Percentiles rank a stretch among this genome's conserved stretches.
Evolutionary conservation across 768 basidiomycete genomes (phyloP).

Genomic region (Auriscalpium vulgare): DNA sequence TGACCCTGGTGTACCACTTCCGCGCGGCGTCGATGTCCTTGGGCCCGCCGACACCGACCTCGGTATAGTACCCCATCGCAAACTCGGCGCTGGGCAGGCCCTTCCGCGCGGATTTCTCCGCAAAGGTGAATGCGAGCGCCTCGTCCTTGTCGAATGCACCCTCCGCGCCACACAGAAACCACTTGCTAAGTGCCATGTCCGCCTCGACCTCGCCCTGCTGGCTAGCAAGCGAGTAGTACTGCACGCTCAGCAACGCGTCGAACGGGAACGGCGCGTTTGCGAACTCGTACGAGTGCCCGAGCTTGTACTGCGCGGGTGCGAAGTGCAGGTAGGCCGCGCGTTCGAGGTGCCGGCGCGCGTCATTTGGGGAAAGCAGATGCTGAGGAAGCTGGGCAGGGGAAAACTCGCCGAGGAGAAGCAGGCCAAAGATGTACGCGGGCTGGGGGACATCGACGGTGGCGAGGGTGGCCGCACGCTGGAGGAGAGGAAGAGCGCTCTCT

Average conservation of each 20-base stretch:
- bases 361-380: constrained; percentile 46
- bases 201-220: constrained; percentile 88
- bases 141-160: constrained; percentile 84
- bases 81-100: constrained; percentile 82
- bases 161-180: constrained; percentile 88
- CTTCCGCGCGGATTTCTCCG: constrained; percentile 74
- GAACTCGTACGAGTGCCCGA: constrained; percentile 89
- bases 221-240: constrained; percentile 79
- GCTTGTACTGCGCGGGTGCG: constrained; percentile 84
- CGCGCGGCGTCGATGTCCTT: constrained; percentile 57
- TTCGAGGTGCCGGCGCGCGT: constrained; percentile 74
- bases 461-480: constrained; percentile 70
- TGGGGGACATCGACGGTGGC: constrained; percentile 74
- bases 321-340: constrained; percentile 81
- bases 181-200: constrained; percentile 94
- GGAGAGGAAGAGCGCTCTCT: constrained; percentile 55
- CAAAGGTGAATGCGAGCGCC: constrained; percentile 77
- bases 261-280: constrained; percentile 79
- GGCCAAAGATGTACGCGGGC: constrained; percentile 83
- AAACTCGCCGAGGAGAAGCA: constrained; percentile 81
- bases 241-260: constrained; percentile 83
- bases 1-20: constrained; percentile 69
- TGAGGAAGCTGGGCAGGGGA: constrained; percentile 49
- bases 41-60: constrained; percentile 80
- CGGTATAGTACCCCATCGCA: constrained; percentile 92